Percentiles rank a stretch among this genome's conserved stretches.
Evolutionary conservation across 1,284 basidiomycete species (phyloP).

Genomic region (Xanthoconium separans): DNA sequence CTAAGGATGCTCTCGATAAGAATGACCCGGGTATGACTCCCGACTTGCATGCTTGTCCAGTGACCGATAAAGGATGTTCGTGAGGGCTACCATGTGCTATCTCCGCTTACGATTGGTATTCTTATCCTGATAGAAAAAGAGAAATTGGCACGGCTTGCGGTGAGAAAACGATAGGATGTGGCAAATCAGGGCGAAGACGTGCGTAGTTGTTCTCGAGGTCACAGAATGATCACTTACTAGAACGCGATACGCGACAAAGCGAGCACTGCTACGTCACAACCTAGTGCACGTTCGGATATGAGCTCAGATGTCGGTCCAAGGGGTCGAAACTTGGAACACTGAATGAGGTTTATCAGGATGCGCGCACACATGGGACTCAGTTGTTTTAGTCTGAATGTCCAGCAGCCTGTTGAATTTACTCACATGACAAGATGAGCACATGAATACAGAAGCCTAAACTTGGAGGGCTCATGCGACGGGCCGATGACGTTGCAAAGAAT

Average conservation of each 20-base stretch:
- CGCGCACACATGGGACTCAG: neutral
- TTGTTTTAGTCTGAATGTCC: neutral
- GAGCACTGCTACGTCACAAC: neutral
- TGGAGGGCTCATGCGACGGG: neutral
- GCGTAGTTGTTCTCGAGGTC: neutral
- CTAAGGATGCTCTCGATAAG: neutral
- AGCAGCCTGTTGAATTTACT: neutral
- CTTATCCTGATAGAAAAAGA: neutral
- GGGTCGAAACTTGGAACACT: no score
- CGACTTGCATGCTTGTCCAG: neutral
- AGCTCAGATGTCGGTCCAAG: no score
- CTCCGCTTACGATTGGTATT: neutral
- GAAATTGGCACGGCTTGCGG: neutral
- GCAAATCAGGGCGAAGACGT: neutral
- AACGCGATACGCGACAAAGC: neutral
- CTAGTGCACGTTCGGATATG: no score
- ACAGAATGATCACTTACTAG: neutral
- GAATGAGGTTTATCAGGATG: neutral
- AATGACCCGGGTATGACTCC: neutral
- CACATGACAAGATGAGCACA: neutral
- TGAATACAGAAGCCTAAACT: conserved; percentile 4
- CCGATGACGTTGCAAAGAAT: neutral
- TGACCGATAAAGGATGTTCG: neutral
- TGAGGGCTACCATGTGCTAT: neutral
- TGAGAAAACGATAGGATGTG: conserved; percentile 1